These are phyloP conservation scores for Pulicaria dysenterica DNA, from an alignment of 129 eudicot species.

Conservation along the genomic window DNA sequence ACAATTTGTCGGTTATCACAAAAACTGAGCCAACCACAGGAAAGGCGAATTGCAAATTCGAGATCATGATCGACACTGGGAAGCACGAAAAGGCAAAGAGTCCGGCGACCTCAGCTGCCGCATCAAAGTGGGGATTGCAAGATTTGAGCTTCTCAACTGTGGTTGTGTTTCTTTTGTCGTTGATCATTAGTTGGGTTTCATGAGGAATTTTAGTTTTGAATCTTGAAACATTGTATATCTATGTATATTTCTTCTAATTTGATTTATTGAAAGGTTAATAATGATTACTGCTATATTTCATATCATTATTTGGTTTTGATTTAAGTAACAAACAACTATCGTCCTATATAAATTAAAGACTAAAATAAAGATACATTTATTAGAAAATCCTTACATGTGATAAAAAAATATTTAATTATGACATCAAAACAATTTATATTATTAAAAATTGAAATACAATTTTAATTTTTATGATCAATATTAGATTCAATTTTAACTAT, in stretches of 20 bases:
- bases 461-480: too few species aligned
- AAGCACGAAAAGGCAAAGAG: conserved; percentile 41
- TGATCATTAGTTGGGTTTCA: conserved; percentile 28
- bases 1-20: conserved; percentile 52
- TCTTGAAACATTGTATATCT: conserved; percentile 14
- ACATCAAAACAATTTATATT: too few species aligned
- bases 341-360: too few species aligned
- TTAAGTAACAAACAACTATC: not conserved
- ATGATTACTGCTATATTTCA: not conserved
- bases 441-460: too few species aligned
- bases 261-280: conserved; percentile 9
- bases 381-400: too few species aligned
- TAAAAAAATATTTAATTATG: too few species aligned
- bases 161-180: conserved; percentile 17
- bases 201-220: conserved; percentile 36
- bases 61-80: conserved; percentile 65
- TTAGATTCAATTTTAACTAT: too few species aligned
- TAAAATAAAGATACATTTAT: too few species aligned
- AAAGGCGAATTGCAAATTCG: conserved; percentile 50
- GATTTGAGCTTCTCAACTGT: not conserved
- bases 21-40: conserved; percentile 55
- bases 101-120: conserved; percentile 32
- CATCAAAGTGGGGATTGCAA: conserved; percentile 8
- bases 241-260: conserved; percentile 6
- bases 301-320: not conserved